A percentile compares a stretch with the other conserved stretches of the same genome.
These are phyloP conservation scores for Neospora caninum DNA, from an alignment of 169 alveolate species.

Conservation along the genomic window DNA sequence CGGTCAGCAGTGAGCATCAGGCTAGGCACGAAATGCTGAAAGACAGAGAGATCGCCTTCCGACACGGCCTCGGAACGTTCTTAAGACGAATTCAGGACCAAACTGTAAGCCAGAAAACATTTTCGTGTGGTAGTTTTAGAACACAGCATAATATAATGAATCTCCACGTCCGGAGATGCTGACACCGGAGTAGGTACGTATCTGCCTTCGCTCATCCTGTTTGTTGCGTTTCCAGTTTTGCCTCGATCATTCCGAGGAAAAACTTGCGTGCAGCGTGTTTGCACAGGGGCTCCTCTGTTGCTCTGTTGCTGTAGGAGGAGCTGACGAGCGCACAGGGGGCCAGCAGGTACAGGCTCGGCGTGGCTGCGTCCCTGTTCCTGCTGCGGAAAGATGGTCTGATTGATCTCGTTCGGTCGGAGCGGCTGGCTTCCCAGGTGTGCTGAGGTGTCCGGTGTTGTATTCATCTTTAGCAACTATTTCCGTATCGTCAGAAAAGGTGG, in stretches of 20 bases:
- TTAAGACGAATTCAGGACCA: constrained; percentile 7
- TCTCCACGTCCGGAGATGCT: background rate
- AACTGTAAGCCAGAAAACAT: background rate
- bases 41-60: background rate
- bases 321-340: background rate
- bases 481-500: too few species aligned
- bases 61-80: background rate
- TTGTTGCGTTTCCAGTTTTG: too few species aligned
- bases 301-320: background rate
- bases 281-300: background rate
- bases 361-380: background rate
- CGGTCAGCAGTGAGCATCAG: background rate
- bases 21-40: background rate
- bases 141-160: background rate
- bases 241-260: too few species aligned
- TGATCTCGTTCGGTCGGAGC: background rate
- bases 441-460: background rate
- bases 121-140: background rate
- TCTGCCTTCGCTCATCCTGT: too few species aligned
- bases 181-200: too few species aligned
- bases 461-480: too few species aligned
- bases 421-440: background rate
- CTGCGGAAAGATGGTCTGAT: background rate
- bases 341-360: background rate
- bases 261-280: too few species aligned